phyloP scores from a whole-genome alignment of 768 basidiomycete species.

The Cystobasidium onofrii region DNA sequence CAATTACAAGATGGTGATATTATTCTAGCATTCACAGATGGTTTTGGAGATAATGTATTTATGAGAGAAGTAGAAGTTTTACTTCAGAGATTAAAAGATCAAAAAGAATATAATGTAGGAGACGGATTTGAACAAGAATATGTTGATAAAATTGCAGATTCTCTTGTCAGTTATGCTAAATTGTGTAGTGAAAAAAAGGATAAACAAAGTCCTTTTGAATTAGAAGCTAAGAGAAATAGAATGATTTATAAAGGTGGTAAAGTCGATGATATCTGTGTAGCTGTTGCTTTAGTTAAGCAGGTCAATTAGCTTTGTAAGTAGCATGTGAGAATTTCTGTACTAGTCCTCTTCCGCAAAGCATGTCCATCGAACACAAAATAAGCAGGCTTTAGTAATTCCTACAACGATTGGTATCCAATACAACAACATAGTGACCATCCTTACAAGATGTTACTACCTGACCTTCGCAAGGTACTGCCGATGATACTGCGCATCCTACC shows the following conservation, averaged over 20 bases:
- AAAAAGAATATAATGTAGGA: slow-evolving; percentile 3
- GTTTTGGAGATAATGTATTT: slow-evolving; percentile 30
- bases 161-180: slow-evolving; percentile 19
- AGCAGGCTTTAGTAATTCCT: too few relatives aligned
- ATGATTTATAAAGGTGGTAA: slow-evolving; percentile 25
- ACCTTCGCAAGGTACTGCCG: too few relatives aligned
- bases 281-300: slow-evolving; percentile 11
- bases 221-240: slow-evolving; percentile 12
- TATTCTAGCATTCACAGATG: slow-evolving; percentile 16
- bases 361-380: too few relatives aligned
- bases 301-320: background rate
- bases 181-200: slow-evolving; percentile 21
- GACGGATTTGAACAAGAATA: slow-evolving; percentile 7
- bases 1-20: slow-evolving; percentile 22
- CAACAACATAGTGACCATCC: too few relatives aligned
- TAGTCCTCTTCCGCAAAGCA: too few relatives aligned
- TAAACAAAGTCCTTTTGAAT: slow-evolving; percentile 27
- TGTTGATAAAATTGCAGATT: slow-evolving; percentile 8
- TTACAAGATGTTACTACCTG: too few relatives aligned
- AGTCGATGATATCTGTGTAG: slow-evolving; percentile 24
- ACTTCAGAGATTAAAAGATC: background rate
- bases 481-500: too few relatives aligned
- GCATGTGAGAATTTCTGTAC: background rate
- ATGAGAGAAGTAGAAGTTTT: slow-evolving; percentile 19
- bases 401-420: too few relatives aligned